A percentile compares a stretch with the other conserved stretches of the same genome.
phyloP scores from a whole-genome alignment of 441 rosid species.

The Adansonia madagascariensis region DNA sequence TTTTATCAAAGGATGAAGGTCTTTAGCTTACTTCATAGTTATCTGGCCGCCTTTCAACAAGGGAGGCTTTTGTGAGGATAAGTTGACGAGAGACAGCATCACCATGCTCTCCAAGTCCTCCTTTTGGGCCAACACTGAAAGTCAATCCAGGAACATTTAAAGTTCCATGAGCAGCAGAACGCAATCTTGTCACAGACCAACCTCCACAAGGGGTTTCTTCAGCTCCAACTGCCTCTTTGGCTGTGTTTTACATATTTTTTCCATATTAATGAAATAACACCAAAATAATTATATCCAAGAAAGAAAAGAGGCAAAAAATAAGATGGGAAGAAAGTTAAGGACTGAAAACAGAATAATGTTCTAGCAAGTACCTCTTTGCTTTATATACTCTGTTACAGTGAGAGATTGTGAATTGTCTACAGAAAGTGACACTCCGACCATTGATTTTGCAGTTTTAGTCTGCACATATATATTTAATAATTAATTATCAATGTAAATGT shows the following conservation, averaged over 20 bases:
- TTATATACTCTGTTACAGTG: conserved; percentile 70
- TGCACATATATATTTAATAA: conserved; percentile 44
- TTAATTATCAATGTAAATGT: conserved; percentile 13
- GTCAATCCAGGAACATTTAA: conserved; percentile 76
- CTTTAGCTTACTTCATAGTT: conserved; percentile 97
- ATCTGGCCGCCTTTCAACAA: conserved; percentile 93
- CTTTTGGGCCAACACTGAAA: conserved; percentile 90
- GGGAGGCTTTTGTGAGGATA: conserved; percentile 87
- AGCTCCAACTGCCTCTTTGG: conserved; percentile 94
- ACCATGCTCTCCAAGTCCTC: conserved; percentile 97
- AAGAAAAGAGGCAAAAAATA: conserved; percentile 3
- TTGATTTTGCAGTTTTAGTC: conserved; percentile 93
- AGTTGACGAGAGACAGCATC: conserved; percentile 91
- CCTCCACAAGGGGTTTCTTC: conserved; percentile 91
- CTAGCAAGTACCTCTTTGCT: conserved; percentile 68
- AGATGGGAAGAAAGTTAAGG: not conserved
- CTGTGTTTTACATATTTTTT: conserved; percentile 45
- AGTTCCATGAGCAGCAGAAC: conserved; percentile 99
- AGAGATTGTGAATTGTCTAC: conserved; percentile 78
- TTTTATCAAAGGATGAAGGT: conserved; percentile 31
- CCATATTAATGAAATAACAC: conserved; percentile 15
- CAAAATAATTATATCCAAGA: conserved; percentile 17
- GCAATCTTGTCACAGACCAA: conserved; percentile 93
- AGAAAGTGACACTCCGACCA: conserved; percentile 74
- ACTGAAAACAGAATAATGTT: conserved; percentile 17